phyloP scores from a whole-genome alignment of 2,329 filamentous ascomycete species.

The Pestalotiopsis sp. region DNA sequence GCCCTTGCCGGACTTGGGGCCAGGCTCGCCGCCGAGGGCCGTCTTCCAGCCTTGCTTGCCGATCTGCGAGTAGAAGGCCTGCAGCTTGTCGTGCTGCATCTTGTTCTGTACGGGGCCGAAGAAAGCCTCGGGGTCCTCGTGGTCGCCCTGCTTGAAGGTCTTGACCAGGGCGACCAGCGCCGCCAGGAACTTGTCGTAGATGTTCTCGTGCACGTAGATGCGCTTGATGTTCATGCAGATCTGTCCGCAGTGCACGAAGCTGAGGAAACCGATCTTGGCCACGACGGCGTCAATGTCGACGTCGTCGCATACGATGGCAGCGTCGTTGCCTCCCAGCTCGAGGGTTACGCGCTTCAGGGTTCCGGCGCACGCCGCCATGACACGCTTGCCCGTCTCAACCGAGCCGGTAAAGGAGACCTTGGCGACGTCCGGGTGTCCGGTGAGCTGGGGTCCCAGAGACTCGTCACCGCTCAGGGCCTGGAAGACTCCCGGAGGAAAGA shows the following conservation, averaged over 20 bases:
- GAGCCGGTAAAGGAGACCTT: conserved; percentile 63
- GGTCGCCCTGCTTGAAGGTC: conserved; percentile 39
- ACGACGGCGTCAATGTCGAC: conserved; percentile 48
- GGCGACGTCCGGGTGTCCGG: conserved; percentile 51
- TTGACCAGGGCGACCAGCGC: conserved; percentile 42
- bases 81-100: conserved; percentile 64
- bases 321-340: conserved; percentile 57
- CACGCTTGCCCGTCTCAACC: conserved; percentile 47
- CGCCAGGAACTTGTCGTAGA: conserved; percentile 56
- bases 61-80: conserved; percentile 55
- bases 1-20: conserved; percentile 38
- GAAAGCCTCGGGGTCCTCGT: conserved; percentile 24
- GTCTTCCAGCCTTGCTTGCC: conserved; percentile 53
- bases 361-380: conserved; percentile 48
- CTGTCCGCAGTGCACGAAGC: conserved; percentile 55
- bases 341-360: conserved; percentile 56
- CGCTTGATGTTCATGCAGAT: conserved; percentile 59
- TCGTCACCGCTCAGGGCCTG: conserved; percentile 56
- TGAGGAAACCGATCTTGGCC: conserved; percentile 42
- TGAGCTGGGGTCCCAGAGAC: conserved; percentile 53
- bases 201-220: conserved; percentile 59
- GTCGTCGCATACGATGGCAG: conserved; percentile 53
- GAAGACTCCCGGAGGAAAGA: conserved; percentile 56
- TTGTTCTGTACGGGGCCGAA: conserved; percentile 64
- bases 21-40: conserved; percentile 46